Percentiles rank a stretch among this genome's conserved stretches.
phyloP scores from a whole-genome alignment of 192 early-diverging fungal genomes.

The Chytriomyces hyalinus region DNA sequence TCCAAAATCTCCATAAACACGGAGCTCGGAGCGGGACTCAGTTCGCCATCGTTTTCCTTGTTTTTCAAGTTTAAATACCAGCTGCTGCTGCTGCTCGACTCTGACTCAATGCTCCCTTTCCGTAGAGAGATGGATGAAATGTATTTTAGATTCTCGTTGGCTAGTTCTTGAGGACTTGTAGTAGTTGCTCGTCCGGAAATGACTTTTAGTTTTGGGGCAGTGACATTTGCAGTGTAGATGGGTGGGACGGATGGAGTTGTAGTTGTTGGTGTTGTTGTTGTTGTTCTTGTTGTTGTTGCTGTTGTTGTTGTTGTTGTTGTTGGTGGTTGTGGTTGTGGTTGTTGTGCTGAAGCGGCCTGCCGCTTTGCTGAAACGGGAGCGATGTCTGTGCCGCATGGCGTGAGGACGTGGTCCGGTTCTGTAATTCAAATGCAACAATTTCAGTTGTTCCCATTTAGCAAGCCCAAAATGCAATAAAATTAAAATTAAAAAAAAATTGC shows the following conservation, averaged over 20 bases:
- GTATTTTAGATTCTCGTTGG: slow-evolving; percentile 3
- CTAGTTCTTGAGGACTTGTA: not conserved
- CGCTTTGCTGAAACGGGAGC: not conserved
- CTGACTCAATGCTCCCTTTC: not conserved
- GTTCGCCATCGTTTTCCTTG: not conserved
- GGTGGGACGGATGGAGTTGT: not conserved
- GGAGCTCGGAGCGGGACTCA: not conserved
- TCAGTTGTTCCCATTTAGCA: too few species aligned
- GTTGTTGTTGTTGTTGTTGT: not conserved
- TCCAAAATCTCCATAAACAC: not conserved
- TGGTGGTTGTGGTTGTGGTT: not conserved
- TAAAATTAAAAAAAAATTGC: not conserved
- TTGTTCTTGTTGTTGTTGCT: not conserved
- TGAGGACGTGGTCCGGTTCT: too few species aligned
- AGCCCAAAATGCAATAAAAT: not conserved
- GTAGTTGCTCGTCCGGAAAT: not conserved
- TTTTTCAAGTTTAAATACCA: not conserved
- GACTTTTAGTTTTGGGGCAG: not conserved
- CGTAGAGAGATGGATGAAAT: not conserved
- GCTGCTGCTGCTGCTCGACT: not conserved
- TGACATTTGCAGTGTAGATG: not conserved
- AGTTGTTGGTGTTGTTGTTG: not conserved
- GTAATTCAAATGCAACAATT: too few species aligned
- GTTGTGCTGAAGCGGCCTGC: not conserved
- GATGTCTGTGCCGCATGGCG: too few species aligned